Evolutionary conservation across 140 eudicot species (phyloP).

Genomic region (Anethum foeniculum): DNA sequence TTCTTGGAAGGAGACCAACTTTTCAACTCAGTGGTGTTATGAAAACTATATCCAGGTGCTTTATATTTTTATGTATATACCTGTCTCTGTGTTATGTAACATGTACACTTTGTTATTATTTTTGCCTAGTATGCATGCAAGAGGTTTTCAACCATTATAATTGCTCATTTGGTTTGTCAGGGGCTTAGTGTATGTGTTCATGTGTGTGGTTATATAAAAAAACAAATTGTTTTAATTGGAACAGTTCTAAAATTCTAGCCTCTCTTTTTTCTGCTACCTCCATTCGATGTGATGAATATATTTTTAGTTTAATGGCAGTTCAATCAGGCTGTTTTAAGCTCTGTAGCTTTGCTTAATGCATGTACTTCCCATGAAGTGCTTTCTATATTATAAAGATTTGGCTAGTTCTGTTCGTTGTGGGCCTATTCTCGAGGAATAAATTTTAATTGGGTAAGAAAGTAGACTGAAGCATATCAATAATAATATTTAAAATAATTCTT

Average conservation of each 20-base stretch:
- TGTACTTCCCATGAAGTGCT: not conserved
- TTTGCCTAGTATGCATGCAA: not conserved
- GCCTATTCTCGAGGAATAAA: not conserved
- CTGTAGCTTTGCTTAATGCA: not conserved
- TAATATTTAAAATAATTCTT: not conserved
- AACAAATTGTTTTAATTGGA: not conserved
- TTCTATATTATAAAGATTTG: not conserved
- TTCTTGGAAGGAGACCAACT: constrained; percentile 54
- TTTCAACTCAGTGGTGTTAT: constrained; percentile 57
- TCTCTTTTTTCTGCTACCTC: not conserved
- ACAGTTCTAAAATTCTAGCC: not conserved
- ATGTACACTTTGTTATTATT: not conserved
- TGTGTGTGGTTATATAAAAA: not conserved
- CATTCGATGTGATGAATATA: not conserved
- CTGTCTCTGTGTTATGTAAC: not conserved
- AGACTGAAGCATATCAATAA: not conserved
- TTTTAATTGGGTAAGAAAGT: not conserved
- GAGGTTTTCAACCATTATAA: not conserved
- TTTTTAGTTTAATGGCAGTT: not conserved
- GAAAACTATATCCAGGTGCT: constrained; percentile 53
- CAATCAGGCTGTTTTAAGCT: not conserved
- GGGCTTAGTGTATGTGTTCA: not conserved
- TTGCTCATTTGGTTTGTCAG: not conserved
- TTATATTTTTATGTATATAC: not conserved
- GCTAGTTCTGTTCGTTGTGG: not conserved